Evolutionary conservation across 352 stramenopile genomes (phyloP), one percentile per base, ranked within the genome.

Genomic region (Phytophthora citrophthora): DNA sequence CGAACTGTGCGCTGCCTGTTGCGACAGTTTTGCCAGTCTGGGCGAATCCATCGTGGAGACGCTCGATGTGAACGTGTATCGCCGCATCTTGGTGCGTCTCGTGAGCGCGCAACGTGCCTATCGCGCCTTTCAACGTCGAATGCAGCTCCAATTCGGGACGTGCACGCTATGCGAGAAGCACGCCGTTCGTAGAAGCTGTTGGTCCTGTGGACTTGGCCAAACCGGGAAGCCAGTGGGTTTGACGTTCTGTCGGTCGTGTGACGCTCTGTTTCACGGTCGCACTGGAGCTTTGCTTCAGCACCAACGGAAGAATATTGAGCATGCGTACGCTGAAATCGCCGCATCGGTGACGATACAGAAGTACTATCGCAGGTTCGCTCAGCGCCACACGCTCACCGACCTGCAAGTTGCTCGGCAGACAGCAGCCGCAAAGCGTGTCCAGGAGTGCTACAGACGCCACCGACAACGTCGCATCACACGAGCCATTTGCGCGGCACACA

Each of bases 221-320:
- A 10, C 13, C 38, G 7, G 27, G 29, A 34, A 13, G 4, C 29
- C 16, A 7, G 24, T 61, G 7, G 47, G 44, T n/a, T 59, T 70
- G 24, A 58, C 40, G 5, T 86, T 77, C 24, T 91, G 82, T 57
- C 79, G 74, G 50, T 72, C 76, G 23, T 89, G 80, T 41, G 66
- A 76, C 34, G 57, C 49, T 26, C 46, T 77, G 8, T 77, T 83
- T 51, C 78, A 83, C 34, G 20, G 68, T 20, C 55, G 53, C 1
- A 65, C 50, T 36, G 48, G 47, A n/a, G 31, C 36, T 29, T 50
- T 61, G 43, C 24, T 47, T 15, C 45, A 54, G 4, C 61, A 65
- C 41, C 36, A 68, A 29, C 51, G 70, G 10, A 62, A 73, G 8
- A 26, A 65, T 6, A 75, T 86, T 13, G 65, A 81, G 48, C 26